These are phyloP conservation scores for Beta corolliflora DNA, from an alignment of 179 eudicot genomes.

Conservation along the genomic window DNA sequence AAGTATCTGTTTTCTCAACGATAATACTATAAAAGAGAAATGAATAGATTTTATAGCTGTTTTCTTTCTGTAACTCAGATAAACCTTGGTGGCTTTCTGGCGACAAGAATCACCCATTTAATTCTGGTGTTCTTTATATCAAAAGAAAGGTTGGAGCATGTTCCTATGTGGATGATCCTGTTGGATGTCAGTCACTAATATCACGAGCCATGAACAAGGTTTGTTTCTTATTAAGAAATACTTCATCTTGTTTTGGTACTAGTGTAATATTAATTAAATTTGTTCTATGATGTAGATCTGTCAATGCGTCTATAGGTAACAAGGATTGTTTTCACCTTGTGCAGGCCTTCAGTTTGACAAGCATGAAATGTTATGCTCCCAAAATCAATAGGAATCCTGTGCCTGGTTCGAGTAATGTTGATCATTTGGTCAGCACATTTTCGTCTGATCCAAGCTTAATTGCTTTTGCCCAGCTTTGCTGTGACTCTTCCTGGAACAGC, in stretches of 20 bases:
- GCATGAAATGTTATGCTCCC: slow-evolving; percentile 43
- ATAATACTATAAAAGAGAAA: slow-evolving; percentile 10
- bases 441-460: slow-evolving; percentile 96
- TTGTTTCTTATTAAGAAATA: not conserved
- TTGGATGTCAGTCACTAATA: slow-evolving; percentile 83
- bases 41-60: slow-evolving; percentile 14
- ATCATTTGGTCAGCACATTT: slow-evolving; percentile 93
- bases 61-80: slow-evolving; percentile 44
- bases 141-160: slow-evolving; percentile 96
- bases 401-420: slow-evolving; percentile 57
- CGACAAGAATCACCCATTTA: slow-evolving; percentile 79
- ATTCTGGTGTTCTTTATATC: slow-evolving; percentile 83
- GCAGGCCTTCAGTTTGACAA: slow-evolving; percentile 79
- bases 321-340: slow-evolving; percentile 5
- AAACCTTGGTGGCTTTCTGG: slow-evolving; percentile 92
- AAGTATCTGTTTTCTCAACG: not conserved
- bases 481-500: slow-evolving; percentile 73
- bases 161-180: slow-evolving; percentile 97
- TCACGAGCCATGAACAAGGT: slow-evolving; percentile 99
- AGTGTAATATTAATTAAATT: not conserved
- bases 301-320: slow-evolving; percentile 5
- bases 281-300: not conserved
- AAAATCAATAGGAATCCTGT: slow-evolving; percentile 38
- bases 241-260: not conserved
- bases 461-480: slow-evolving; percentile 91